phyloP scores from a whole-genome alignment of 2,329 filamentous ascomycete genomes.

The Ophiostoma tasmaniense region DNA sequence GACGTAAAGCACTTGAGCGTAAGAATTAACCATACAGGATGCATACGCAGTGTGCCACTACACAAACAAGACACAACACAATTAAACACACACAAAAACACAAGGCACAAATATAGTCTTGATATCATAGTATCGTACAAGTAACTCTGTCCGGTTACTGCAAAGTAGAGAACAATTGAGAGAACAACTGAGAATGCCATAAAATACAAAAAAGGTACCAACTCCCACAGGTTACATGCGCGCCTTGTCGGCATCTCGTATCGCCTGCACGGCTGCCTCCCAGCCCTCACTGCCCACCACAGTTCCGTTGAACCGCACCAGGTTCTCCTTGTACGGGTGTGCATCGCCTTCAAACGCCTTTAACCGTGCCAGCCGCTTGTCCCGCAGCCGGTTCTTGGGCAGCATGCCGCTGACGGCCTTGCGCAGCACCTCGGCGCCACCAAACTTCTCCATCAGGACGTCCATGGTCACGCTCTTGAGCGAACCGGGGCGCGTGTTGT shows the following conservation, averaged over 20 bases:
- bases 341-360: constrained; percentile 93
- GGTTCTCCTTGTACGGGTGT: constrained; percentile 86
- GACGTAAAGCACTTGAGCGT: too few relatives aligned
- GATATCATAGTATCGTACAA: constrained; percentile 1
- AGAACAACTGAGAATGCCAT: not conserved
- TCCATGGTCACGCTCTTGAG: constrained; percentile 91
- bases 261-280: constrained; percentile 42
- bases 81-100: not conserved
- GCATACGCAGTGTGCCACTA: not conserved
- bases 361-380: constrained; percentile 76
- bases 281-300: constrained; percentile 46
- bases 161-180: not conserved
- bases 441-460: constrained; percentile 85
- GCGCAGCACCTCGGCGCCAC: constrained; percentile 81
- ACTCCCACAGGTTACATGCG: constrained; percentile 36
- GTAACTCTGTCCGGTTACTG: not conserved
- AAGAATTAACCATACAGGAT: not conserved
- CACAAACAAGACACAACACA: too few relatives aligned
- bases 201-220: not conserved
- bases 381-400: constrained; percentile 88
- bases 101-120: not conserved
- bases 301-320: constrained; percentile 62
- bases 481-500: constrained; percentile 82
- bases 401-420: constrained; percentile 95
- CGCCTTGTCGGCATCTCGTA: constrained; percentile 41